Evolutionary conservation across 495 filamentous ascomycete genomes (phyloP), one percentile per base, ranked within the genome.

Genomic region (Aspergillus nanangensis): DNA sequence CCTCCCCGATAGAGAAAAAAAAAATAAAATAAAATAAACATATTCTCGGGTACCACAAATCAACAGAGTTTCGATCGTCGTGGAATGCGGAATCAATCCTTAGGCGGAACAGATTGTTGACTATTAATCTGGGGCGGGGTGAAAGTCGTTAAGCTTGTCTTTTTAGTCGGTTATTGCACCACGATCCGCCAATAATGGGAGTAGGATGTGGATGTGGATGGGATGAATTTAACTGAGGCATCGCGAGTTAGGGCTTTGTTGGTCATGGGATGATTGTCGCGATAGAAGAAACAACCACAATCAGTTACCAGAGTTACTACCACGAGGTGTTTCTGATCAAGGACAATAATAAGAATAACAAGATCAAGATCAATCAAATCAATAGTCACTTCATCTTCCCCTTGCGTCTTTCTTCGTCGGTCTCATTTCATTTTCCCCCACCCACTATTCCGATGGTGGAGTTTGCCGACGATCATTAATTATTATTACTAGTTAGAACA

Each of bases 81-180:
- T n/a, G n/a, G n/a, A n/a, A n/a, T n/a, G n/a, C 25, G 25, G 11
- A 11, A 5, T 11, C 5, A 29, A 29, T 5, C 25, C 25, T 7
- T 29, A 11, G 7, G 25, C 7, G 11, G 25, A 29, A 11, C 25
- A 11, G 25, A 11, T 11, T 29, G 25, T 11, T 7, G 25, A 29
- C 23, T 15, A 42, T 9, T 15, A 45, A n/a, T 21, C 31, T 24
- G 27, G 11, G 24, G 25, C 19, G 10, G 18, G 17, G 31, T n/a
- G 18, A 18, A 23, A 33, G 17, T 18, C 14, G n/a, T 15, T 8
- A 18, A 40, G 35, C 44, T 47, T 47, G 33, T 47, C 15, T 11
- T 41, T 39, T 47, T 47, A 41, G 36, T 22, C 18, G 19, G 11
- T 17, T 33, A 41, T 47, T 15, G 45, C 38, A 40, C 34, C 38